Evolutionary conservation across 2,329 filamentous ascomycete genomes (phyloP), one percentile per base, ranked within the genome.

Genomic region (Cladosporium sphaerospermum): DNA sequence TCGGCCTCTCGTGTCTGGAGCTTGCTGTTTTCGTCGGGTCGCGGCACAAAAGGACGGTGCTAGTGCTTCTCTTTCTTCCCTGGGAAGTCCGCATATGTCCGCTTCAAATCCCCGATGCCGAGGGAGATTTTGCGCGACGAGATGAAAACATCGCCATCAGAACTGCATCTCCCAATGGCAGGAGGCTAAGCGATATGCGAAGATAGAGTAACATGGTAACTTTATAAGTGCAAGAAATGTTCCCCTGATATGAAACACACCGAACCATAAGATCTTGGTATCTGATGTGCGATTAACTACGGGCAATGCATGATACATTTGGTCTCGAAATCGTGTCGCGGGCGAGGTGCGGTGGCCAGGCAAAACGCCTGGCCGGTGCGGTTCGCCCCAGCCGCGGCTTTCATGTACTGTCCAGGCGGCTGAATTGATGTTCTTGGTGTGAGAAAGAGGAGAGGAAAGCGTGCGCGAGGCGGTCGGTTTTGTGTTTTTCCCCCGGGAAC

Each of bases 221-320:
- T 28, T 7, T 18, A 39, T 8, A 16, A 14, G 16, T 14, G n/a
- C 3, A 34, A 43, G 42, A 16, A 23, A 51, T 51, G 48, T 51
- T 37, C 44, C 74, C 73, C 74, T 76, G 74, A 77, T 75, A 77
- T 77, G 75, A 77, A 77, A 75, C 75, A 68, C 74, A 73, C 68
- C 66, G 59, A 67, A 67, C 66, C 69, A 72, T 64, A 59, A 62
- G 54, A 56, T 63, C 56, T 65, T 69, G 65, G 45, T 49, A 58
- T 61, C 66, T 51, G 68, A 72, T 73, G 73, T 67, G 75, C 71
- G 75, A 77, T 77, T 77, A 77, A 77, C 73, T 71, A 76, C 75
- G 72, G 73, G 73, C 69, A 54, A 56, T 19, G n/a, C 41, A 7
- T 28, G 23, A 28, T 5, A 7, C 23, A 28, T 59, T 75, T 68